Base-by-base conservation (phyloP, 495 filamentous ascomycete genomes). In the Tuber calosporum region DNA sequence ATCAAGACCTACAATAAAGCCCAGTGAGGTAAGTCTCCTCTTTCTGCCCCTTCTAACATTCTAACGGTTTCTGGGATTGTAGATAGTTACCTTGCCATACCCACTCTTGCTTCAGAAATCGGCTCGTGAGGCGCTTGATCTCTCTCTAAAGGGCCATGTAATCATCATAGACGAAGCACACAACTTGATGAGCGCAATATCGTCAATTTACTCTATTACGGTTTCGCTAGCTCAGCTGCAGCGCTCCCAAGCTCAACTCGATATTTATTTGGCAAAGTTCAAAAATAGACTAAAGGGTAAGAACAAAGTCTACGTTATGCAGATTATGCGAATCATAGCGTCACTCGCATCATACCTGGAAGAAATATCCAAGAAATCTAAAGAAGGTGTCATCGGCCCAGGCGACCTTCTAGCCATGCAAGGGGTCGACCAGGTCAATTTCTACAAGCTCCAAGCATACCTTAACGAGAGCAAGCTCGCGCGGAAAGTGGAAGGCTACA, bases 81-180 rank as follows among this genome's bases (percentile, higher is more conserved):
- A 99, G 88, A 92, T 99, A 70, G 89, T 98, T 41, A 97, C 96
- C 0, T 85, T 99, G 62, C 95, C 95, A 34, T 99, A 99, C 82
- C 95, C 93, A 22, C 82, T 98, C 36, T 85, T 99, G 0, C 85
- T 99, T 39, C 95, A 98, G 78, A 91, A 90, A 79, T 93, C 91
- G 39, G 94, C 95, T 7, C 86, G 95, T 66, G 93, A 98, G 72
- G 93, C 95, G 6, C 86, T 99, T 4, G 89, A 89, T 42, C 86
- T 99, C 34, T 95, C 91, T 40, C 83, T 99, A 15, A 93, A 94
- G 77, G 90, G 88, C 9, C 94, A 97, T 81, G 86, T 98, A 2
- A 87, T 99, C 36, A 91, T 99, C 66, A 92, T 99, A 75, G 95
- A 99, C 79, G 95, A 99, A 84, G 95, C 96, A 1, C 95, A 99